phyloP scores from a whole-genome alignment of 2,329 filamentous ascomycete species.

The Leptodontidium sp. region DNA sequence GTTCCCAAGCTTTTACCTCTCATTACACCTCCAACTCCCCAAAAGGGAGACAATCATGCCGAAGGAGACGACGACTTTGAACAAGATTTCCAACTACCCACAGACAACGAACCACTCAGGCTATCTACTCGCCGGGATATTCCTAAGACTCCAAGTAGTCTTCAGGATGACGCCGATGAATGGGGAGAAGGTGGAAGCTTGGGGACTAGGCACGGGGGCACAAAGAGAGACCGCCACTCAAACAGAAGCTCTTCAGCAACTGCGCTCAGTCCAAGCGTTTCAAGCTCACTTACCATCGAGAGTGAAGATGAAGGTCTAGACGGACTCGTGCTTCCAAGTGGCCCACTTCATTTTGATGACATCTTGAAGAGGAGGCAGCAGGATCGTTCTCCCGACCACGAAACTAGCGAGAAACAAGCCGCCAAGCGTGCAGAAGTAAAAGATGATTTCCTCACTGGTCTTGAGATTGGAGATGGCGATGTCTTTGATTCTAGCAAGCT shows the following conservation, averaged over 20 bases:
- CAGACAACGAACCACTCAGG: slow-evolving; percentile 67
- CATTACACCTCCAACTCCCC: slow-evolving; percentile 64
- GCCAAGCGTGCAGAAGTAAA: slow-evolving; percentile 44
- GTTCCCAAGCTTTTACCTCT: slow-evolving; percentile 61
- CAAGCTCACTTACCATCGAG: slow-evolving; percentile 89
- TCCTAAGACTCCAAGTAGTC: slow-evolving; percentile 67
- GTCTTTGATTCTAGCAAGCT: slow-evolving; percentile 82
- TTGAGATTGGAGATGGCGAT: slow-evolving; percentile 87
- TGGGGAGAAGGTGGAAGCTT: slow-evolving; percentile 94
- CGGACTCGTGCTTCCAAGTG: slow-evolving; percentile 84
- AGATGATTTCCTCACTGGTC: slow-evolving; percentile 85
- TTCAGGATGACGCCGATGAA: slow-evolving; percentile 82
- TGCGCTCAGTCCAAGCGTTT: slow-evolving; percentile 89
- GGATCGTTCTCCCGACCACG: slow-evolving; percentile 63
- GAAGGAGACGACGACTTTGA: slow-evolving; percentile 73
- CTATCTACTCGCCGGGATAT: slow-evolving; percentile 68
- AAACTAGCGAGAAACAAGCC: slow-evolving; percentile 50
- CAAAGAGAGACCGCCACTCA: slow-evolving; percentile 79
- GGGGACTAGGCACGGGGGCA: slow-evolving; percentile 89
- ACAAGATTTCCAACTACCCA: slow-evolving; percentile 74
- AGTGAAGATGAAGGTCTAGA: slow-evolving; percentile 94
- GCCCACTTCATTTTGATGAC: slow-evolving; percentile 83
- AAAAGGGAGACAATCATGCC: slow-evolving; percentile 47
- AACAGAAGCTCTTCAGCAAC: slow-evolving; percentile 87
- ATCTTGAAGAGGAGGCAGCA: slow-evolving; percentile 77